Evolutionary conservation across 441 rosid genomes (phyloP).

Genomic region (Euphorbia celastroides): DNA sequence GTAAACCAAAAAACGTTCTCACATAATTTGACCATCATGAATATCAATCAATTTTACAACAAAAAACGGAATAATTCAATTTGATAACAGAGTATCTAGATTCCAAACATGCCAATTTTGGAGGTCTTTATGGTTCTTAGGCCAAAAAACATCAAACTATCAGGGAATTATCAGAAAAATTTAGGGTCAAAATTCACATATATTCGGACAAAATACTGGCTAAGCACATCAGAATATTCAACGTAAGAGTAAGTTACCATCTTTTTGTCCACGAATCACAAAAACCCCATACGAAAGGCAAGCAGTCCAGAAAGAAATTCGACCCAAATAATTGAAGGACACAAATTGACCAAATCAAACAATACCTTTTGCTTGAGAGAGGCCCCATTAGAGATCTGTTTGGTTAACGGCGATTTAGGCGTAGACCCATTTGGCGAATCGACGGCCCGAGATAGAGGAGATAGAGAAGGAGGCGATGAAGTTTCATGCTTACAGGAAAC

Average conservation of each 20-base stretch:
- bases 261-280: background rate
- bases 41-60: background rate
- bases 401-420: conserved; percentile 26
- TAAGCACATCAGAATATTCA: background rate
- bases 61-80: background rate
- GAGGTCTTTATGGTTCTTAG: background rate
- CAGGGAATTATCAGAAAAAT: background rate
- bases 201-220: background rate
- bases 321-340: background rate
- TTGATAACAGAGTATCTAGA: background rate
- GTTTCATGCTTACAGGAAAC: conserved; percentile 35
- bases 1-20: background rate
- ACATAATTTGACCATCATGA: background rate
- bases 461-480: conserved; percentile 23
- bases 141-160: background rate
- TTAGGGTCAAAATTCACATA: background rate
- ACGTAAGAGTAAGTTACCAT: background rate
- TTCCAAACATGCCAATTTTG: no score
- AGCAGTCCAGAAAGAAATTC: background rate
- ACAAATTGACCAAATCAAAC: background rate
- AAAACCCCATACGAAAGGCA: background rate
- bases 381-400: conserved; percentile 28
- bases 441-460: conserved; percentile 23
- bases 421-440: conserved; percentile 28
- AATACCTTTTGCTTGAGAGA: conserved; percentile 50